Percentiles rank a stretch among this genome's conserved stretches.
These are phyloP conservation scores for Kokia cookei DNA, from an alignment of 441 rosid genomes.

Conservation along the genomic window DNA sequence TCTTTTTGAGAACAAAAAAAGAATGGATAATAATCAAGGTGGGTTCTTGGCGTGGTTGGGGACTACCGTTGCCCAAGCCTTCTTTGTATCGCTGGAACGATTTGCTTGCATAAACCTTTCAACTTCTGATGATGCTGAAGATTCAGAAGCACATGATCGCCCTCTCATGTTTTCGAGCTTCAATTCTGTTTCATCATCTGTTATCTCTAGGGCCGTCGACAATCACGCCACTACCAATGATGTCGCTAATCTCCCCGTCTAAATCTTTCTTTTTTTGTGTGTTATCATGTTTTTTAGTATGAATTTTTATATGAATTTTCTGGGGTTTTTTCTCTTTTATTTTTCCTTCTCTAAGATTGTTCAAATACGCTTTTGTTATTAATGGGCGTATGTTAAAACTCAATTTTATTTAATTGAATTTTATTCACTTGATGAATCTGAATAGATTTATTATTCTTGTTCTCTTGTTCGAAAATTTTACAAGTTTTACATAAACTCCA, in stretches of 20 bases:
- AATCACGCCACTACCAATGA: neutral
- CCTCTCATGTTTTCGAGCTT: constrained; percentile 28
- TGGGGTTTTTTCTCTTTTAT: neutral
- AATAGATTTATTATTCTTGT: neutral
- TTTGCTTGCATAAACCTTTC: constrained; percentile 41
- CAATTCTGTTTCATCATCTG: constrained; percentile 10
- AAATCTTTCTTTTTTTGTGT: neutral
- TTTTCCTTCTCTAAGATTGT: neutral
- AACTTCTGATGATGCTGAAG: constrained; percentile 37
- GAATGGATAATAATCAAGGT: neutral
- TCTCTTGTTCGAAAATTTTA: neutral
- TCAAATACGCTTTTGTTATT: neutral
- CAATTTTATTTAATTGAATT: neutral
- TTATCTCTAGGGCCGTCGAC: neutral
- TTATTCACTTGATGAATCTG: neutral
- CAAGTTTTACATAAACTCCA: neutral
- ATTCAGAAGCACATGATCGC: constrained; percentile 27
- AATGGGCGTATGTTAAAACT: neutral
- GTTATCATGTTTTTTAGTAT: too few relatives aligned
- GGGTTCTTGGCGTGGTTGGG: constrained; percentile 29
- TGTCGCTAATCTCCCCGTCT: constrained; percentile 15
- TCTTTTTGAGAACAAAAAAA: neutral
- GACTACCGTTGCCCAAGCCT: constrained; percentile 31
- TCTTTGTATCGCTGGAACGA: constrained; percentile 42
- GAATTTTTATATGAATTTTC: neutral